Conservation (phyloP, 768 basidiomycete species). For the Trametes sanguinea region DNA sequence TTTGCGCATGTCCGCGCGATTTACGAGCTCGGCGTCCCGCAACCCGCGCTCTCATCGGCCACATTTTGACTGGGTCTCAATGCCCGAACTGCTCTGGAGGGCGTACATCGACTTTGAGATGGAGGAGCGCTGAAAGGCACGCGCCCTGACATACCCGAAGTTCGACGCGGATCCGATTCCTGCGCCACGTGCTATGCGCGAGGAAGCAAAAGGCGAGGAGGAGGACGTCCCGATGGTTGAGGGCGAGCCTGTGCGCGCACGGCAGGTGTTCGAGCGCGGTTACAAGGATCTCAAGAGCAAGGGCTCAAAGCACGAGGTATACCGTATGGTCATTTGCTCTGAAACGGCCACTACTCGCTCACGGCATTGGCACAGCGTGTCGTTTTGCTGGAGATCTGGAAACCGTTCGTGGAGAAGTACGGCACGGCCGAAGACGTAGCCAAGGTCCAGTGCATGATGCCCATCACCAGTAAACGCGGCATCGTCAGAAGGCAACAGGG, state of each 20-base stretch:
- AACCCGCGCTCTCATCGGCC: conserved; percentile 78
- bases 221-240: conserved; percentile 63
- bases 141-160: conserved; percentile 84
- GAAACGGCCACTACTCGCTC: background rate
- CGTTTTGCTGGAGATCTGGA: conserved; percentile 92
- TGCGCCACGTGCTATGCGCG: conserved; percentile 60
- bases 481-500: conserved; percentile 80
- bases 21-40: conserved; percentile 88
- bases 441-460: conserved; percentile 92
- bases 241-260: conserved; percentile 69
- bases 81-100: conserved; percentile 95
- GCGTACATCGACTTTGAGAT: conserved; percentile 97
- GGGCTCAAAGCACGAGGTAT: conserved; percentile 85
- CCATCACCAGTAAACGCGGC: conserved; percentile 82
- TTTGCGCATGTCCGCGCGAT: conserved; percentile 88
- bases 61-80: too few species aligned
- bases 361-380: conserved; percentile 62
- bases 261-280: conserved; percentile 81
- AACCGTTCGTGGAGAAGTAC: conserved; percentile 82
- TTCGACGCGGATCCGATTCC: conserved; percentile 85
- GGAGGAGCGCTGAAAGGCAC: conserved; percentile 81
- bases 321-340: conserved; percentile 28
- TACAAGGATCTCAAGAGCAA: conserved; percentile 86
- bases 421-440: conserved; percentile 72
- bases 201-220: conserved; percentile 63